phyloP scores from a whole-genome alignment of 1,284 basidiomycete species.

The Malassezia arunalokei region DNA sequence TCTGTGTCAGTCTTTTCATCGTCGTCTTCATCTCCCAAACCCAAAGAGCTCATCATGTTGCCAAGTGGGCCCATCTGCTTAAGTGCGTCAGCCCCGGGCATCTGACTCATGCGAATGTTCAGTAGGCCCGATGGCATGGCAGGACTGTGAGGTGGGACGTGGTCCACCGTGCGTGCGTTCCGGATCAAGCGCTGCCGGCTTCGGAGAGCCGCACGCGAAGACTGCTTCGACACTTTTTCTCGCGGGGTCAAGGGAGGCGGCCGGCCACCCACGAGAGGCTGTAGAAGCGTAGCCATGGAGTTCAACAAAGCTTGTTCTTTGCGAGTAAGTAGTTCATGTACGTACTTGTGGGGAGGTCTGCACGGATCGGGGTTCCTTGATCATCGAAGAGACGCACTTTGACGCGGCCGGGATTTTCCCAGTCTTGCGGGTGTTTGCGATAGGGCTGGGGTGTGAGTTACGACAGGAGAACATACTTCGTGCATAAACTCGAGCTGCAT shows the following conservation, averaged over 20 bases:
- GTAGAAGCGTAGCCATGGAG: slow-evolving; percentile 25
- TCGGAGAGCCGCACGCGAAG: slow-evolving; percentile 15
- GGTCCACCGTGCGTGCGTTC: slow-evolving; percentile 21
- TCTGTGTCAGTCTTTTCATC: slow-evolving; percentile 17
- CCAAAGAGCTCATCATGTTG: slow-evolving; percentile 39
- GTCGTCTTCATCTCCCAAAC: slow-evolving; percentile 36
- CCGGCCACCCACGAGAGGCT: slow-evolving; percentile 29
- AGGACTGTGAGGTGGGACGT: slow-evolving; percentile 36
- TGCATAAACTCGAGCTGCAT: slow-evolving; percentile 69
- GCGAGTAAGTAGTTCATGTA: neutral
- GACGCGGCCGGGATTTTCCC: slow-evolving; percentile 72
- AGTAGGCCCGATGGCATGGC: slow-evolving; percentile 33
- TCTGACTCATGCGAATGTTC: slow-evolving; percentile 34
- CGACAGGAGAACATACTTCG: slow-evolving; percentile 53
- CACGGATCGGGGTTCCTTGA: slow-evolving; percentile 62
- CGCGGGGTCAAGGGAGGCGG: slow-evolving; percentile 26
- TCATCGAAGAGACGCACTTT: slow-evolving; percentile 72
- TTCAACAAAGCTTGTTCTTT: slow-evolving; percentile 64
- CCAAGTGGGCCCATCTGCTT: slow-evolving; percentile 31
- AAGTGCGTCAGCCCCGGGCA: slow-evolving; percentile 28
- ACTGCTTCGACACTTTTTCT: slow-evolving; percentile 8
- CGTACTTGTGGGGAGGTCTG: slow-evolving; percentile 53
- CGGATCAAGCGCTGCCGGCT: slow-evolving; percentile 19
- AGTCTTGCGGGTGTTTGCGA: slow-evolving; percentile 83
- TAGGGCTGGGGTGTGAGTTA: slow-evolving; percentile 47